Evolutionary conservation across 306 rosid genomes (phyloP).

Genomic region (Argentina anserina): DNA sequence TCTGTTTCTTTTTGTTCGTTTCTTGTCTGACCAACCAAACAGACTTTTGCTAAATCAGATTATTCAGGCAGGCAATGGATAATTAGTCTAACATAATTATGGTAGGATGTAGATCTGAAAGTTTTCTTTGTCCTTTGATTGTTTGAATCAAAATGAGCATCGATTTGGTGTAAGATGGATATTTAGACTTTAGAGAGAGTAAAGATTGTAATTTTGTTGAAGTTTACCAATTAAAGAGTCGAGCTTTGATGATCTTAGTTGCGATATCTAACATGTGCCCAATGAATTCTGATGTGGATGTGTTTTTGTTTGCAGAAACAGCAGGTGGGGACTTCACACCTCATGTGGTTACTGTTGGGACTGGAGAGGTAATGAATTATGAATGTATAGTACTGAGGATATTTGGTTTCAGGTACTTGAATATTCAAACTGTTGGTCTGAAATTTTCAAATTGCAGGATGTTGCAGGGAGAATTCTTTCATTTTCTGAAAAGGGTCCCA

Average conservation of each 20-base stretch:
- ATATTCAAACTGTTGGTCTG: constrained; percentile 10
- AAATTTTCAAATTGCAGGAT: constrained; percentile 50
- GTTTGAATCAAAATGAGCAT: background rate
- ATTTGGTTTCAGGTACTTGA: constrained; percentile 5
- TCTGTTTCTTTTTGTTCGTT: background rate
- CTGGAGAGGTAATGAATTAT: constrained; percentile 71
- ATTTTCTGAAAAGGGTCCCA: constrained; percentile 57
- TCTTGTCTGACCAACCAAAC: constrained; percentile 16
- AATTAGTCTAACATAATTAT: background rate
- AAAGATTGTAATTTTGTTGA: background rate
- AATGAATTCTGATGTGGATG: constrained; percentile 38
- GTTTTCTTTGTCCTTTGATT: background rate
- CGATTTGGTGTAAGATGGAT: background rate
- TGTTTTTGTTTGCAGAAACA: constrained; percentile 43
- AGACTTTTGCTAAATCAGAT: background rate
- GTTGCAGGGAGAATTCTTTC: constrained; percentile 67
- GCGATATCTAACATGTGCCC: constrained; percentile 21
- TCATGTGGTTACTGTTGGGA: constrained; percentile 56
- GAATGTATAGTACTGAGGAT: background rate
- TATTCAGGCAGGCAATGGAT: background rate
- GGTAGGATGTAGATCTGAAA: constrained; percentile 12
- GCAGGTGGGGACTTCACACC: constrained; percentile 70
- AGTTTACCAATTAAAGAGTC: background rate
- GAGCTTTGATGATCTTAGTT: background rate
- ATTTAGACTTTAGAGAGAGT: background rate